phyloP scores from a whole-genome alignment of 257 asterid species.

The Solanum acaule region DNA sequence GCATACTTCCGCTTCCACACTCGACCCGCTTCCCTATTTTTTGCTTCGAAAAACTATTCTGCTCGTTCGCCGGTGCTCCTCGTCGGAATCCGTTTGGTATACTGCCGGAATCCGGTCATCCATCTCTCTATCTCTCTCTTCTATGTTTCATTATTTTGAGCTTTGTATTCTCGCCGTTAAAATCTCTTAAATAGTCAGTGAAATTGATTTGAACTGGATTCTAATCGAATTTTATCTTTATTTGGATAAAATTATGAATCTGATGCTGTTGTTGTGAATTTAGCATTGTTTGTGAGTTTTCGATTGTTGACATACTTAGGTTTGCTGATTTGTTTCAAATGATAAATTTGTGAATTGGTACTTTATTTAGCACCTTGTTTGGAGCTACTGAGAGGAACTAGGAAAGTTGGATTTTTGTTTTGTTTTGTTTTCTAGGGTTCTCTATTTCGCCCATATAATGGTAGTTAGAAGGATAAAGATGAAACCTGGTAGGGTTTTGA shows the following conservation, averaged over 20 bases:
- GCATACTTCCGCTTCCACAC: background rate
- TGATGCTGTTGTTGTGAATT: background rate
- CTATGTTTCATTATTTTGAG: background rate
- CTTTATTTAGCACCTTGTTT: background rate
- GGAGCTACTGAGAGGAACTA: background rate
- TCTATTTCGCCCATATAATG: background rate
- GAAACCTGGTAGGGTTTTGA: background rate
- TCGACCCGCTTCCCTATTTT: background rate
- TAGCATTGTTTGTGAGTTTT: background rate
- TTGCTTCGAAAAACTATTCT: background rate
- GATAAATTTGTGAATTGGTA: background rate
- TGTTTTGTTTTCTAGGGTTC: background rate
- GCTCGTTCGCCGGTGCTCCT: background rate
- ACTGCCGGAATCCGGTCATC: background rate
- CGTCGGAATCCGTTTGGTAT: background rate
- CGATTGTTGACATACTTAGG: background rate
- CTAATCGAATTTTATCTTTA: background rate
- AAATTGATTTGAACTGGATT: background rate
- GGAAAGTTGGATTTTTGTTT: background rate
- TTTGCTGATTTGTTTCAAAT: background rate
- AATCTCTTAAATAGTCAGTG: background rate
- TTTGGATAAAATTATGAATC: background rate
- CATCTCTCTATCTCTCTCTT: background rate
- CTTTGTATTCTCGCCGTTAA: background rate
- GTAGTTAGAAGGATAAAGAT: background rate